Base-by-base conservation (phyloP, 2,329 filamentous ascomycete species). In the Microdochium nivale region DNA sequence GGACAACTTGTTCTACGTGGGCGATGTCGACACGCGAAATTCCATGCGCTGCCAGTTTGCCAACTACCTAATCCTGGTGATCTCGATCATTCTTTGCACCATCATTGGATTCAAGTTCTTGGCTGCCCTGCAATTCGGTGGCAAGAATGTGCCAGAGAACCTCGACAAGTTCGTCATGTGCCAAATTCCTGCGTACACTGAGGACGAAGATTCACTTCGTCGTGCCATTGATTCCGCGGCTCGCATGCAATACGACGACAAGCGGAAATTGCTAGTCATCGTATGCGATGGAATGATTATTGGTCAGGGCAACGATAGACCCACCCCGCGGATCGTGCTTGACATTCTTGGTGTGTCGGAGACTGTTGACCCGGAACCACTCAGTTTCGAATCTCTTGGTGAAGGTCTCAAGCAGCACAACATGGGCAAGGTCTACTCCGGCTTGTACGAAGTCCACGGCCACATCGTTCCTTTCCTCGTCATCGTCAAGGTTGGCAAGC, bases 231-330 rank as follows among this genome's bases (percentile, higher is more conserved):
- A 99, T 67, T 99, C 94, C 0, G 88, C 90, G 53, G 91, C 94
- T 25, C 81, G 90, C 55, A 96, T 96, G 90, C 85, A 84, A 59
- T 99, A 99, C 65, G 94, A 99, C 63, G 92, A 99, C 67, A 99
- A 99, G 75, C 89, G 94, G 64, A 99, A 99, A 75, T 79, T 99
- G 13, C 76, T 99, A 25, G 83, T 96, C 58, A 79, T 99, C 55
- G 78, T 99, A 57, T 99, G 94, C 63, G 94, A 99, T 64, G 94
- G 94, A 71, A 97, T 99, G 92, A 99, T 99, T 75, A 95, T 99
- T 58, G 94, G 94, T 62, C 91, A 96, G 72, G 94, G 94, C 64
- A 99, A 99, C 70, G 94, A 99, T 67, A 83, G 90, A 55, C 90
- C 94, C 7, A 99, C 94, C 0, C 94, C 94, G 44, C 84, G 91